Conservation (phyloP, 2,329 filamentous ascomycete species). For the Pseudocercospora crystallina region DNA sequence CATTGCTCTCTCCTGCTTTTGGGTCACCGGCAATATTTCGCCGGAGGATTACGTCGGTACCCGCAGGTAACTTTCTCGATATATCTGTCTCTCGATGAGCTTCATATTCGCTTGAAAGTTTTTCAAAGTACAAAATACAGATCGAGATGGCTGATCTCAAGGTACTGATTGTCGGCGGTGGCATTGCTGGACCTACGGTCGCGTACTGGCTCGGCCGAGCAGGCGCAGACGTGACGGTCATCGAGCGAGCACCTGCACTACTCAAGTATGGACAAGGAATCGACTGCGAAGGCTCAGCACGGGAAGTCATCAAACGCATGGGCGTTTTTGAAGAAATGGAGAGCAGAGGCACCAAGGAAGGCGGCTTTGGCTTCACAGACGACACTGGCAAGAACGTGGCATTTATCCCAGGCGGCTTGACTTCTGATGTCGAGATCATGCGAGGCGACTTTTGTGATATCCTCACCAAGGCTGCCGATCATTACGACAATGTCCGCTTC, state of each 20-base stretch:
- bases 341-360: conserved; percentile 23
- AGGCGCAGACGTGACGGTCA: conserved; percentile 8
- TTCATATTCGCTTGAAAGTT: no score
- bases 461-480: conserved; percentile 35
- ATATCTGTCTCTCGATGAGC: no score
- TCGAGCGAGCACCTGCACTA: conserved; percentile 7
- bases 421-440: conserved; percentile 35
- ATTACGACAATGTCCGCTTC: conserved; percentile 5
- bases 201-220: conserved; percentile 37
- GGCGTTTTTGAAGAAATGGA: conserved; percentile 25
- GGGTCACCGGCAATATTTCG: no score
- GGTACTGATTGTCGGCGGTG: conserved; percentile 32
- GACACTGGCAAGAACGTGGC: conserved; percentile 18
- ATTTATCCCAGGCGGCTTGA: conserved; percentile 10
- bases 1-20: no score
- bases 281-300: conserved; percentile 25
- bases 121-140: no score
- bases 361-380: conserved; percentile 26
- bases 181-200: conserved; percentile 34
- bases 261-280: conserved; percentile 25
- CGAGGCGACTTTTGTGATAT: conserved; percentile 51
- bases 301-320: conserved; percentile 25
- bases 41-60: no score
- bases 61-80: no score
- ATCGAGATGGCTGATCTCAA: conserved; percentile 17